Evolutionary conservation across 1,139 yeast species (phyloP), one percentile per base, ranked within the genome.

Genomic region (Taphrina sp.): DNA sequence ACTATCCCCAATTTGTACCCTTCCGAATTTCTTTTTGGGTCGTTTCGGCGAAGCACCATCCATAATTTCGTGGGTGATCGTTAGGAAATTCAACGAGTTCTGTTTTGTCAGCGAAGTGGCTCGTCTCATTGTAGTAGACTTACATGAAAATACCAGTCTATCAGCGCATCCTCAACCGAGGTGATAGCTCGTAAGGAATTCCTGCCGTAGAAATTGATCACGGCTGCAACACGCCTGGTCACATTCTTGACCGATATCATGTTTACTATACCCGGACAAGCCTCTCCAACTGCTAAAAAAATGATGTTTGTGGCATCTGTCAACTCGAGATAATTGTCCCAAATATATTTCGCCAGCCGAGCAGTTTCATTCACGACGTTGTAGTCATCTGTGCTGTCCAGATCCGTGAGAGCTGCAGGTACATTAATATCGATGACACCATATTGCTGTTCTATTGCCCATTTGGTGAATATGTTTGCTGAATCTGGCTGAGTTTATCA

Each of bases 201-300:
- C 29, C 28, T 19, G 26, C 56, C 52, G 38, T 31, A 43, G 24
- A 56, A 36, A 22, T 49, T 51, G 17, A 56, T 39, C 20, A 56
- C 41, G 5, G 52, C 54, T 14, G 41, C 26, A 19, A 56, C 58
- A 7, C 45, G 45, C 19, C 43, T 29, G 41, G 39, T 36, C 34
- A 56, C 58, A 17, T 52, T 33, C n/a, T 46, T 39, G 20, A 49
- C 41, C n/a, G 56, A 49, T 55, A 85, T 80, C 29, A 92, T 72
- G 69, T 90, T 95, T 1, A 90, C 94, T 41, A 90, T 78, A 1
- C 96, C 87, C 53, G 87, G 83, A 65, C 87, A 86, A 0, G 96
- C 82, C 61, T 88, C 95, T 37, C 98, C 98, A 60, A 85, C 79
- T 1, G 97, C 97, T 35, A 90, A 77, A 66, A 92, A 82, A 0